Evolutionary conservation across 805 yeast species (phyloP).

Genomic region (Lipomyces japonicus): DNA sequence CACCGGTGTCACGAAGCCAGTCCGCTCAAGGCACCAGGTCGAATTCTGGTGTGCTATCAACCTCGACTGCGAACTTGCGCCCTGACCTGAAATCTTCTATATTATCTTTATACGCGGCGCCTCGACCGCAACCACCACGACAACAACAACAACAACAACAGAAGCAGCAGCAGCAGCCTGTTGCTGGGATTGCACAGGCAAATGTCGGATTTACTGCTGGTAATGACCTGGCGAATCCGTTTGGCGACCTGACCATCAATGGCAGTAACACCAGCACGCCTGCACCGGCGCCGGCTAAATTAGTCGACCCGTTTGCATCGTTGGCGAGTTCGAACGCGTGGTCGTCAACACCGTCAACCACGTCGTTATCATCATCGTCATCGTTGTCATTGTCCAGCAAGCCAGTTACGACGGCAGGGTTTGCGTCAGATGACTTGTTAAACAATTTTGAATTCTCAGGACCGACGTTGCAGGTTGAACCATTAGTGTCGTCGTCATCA

Average conservation of each 20-base stretch:
- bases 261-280: background rate
- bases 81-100: conserved; percentile 92
- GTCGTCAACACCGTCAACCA: conserved; percentile 9
- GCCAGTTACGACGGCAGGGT: conserved; percentile 13
- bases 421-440: background rate
- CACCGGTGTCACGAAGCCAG: conserved; percentile 29
- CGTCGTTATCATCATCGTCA: conserved; percentile 3
- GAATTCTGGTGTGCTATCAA: conserved; percentile 17
- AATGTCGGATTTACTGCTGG: conserved; percentile 1
- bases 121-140: conserved; percentile 43
- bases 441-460: background rate
- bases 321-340: conserved; percentile 14
- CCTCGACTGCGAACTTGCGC: conserved; percentile 41
- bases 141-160: background rate
- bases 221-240: conserved; percentile 16
- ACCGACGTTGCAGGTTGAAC: conserved; percentile 16
- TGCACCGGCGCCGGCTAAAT: conserved; percentile 1
- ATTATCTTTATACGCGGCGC: conserved; percentile 72
- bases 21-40: conserved; percentile 13
- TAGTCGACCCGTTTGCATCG: conserved; percentile 19
- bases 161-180: conserved; percentile 5
- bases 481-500: conserved; percentile 5
- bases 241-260: conserved; percentile 18
- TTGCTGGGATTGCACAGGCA: background rate
- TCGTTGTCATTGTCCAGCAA: conserved; percentile 10